Evolutionary conservation across 192 early-diverging fungal species (phyloP).

Genomic region (Funneliformis mosseae): DNA sequence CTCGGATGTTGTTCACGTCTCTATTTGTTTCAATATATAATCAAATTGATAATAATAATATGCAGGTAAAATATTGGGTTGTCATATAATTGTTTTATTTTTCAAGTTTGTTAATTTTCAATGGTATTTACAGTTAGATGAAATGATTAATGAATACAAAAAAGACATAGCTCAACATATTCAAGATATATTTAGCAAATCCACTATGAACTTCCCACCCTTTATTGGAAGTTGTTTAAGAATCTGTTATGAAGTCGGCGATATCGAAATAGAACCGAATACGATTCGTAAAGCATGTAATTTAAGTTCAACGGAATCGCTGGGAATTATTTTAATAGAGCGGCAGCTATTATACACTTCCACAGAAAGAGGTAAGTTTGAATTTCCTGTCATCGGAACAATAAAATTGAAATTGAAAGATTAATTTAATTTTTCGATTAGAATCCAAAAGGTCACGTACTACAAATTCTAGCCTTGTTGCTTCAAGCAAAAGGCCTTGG

Average conservation of each 20-base stretch:
- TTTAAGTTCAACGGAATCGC: constrained; percentile 53
- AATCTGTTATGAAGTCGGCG: constrained; percentile 50
- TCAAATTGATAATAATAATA: constrained; percentile 35
- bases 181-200: constrained; percentile 39
- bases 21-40: constrained; percentile 44
- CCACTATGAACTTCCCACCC: constrained; percentile 46
- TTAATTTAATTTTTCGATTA: neutral
- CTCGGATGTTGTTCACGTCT: constrained; percentile 50
- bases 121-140: constrained; percentile 28
- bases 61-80: constrained; percentile 34
- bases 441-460: constrained; percentile 38
- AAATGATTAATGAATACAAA: constrained; percentile 36
- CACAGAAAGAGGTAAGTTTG: constrained; percentile 37
- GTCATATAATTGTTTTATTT: neutral
- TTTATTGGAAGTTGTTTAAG: constrained; percentile 53
- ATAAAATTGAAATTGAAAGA: neutral
- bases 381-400: neutral
- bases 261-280: constrained; percentile 35
- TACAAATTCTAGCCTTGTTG: constrained; percentile 17
- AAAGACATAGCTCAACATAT: constrained; percentile 36
- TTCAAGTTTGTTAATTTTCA: too few species aligned
- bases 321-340: constrained; percentile 55
- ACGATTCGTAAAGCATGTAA: constrained; percentile 41
- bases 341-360: constrained; percentile 41
- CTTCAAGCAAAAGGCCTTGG: constrained; percentile 51